Evolutionary conservation across 75 land plant species (phyloP).

Genomic region (Isoetes taiwanensis): DNA sequence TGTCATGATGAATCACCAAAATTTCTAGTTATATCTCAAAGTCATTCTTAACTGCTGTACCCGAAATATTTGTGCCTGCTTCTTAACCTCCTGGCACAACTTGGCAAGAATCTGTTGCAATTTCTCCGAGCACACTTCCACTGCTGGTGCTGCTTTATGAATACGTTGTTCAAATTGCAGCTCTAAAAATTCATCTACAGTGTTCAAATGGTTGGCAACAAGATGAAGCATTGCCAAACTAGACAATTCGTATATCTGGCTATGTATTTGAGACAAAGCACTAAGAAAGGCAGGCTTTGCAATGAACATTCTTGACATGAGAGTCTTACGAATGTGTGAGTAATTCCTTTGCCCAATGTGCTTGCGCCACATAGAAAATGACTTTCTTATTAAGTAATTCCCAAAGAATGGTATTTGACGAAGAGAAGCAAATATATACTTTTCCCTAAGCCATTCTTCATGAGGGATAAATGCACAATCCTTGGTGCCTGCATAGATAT

Average conservation of each 20-base stretch:
- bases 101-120: slow-evolving; percentile 15
- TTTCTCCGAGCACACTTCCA: slow-evolving; percentile 19
- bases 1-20: no score
- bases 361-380: slow-evolving; percentile 26
- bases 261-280: slow-evolving; percentile 18
- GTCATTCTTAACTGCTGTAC: no score
- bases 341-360: slow-evolving; percentile 23
- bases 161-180: slow-evolving; percentile 17
- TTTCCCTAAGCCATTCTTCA: slow-evolving; percentile 28
- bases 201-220: slow-evolving; percentile 20
- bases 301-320: slow-evolving; percentile 12
- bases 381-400: slow-evolving; percentile 17
- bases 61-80: slow-evolving; percentile 28
- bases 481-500: neutral
- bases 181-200: slow-evolving; percentile 22
- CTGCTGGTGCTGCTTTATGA: slow-evolving; percentile 11
- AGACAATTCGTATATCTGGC: slow-evolving; percentile 17
- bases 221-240: slow-evolving; percentile 21
- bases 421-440: slow-evolving; percentile 15
- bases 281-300: slow-evolving; percentile 22
- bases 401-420: slow-evolving; percentile 20
- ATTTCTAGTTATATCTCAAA: no score
- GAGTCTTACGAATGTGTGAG: slow-evolving; percentile 12
- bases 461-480: slow-evolving; percentile 12
- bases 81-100: slow-evolving; percentile 22